Evolutionary conservation across 177 flowering plant genomes (phyloP), one percentile per base, ranked within the genome.

Genomic region (Viscum album): DNA sequence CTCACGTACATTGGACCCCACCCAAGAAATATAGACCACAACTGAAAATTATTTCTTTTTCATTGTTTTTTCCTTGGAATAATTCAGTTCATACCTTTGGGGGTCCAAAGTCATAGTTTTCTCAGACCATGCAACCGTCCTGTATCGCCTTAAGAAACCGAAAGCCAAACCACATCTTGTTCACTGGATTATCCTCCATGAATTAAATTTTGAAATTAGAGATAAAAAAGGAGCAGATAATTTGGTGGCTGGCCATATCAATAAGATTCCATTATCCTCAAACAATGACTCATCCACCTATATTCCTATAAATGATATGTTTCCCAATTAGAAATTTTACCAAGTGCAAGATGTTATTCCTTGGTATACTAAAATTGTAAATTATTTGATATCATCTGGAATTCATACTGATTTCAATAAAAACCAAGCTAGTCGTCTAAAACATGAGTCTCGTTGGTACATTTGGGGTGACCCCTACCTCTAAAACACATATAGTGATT

Each of bases 161-260:
- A 68, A 72, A 21, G 16, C 60, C 4, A 72, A 72, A 15, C 0
- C 62, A 28, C 15, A 67, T 15, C 23, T 67, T 0, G 67, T 72
- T 6, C 33, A 52, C 10, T 72, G 70, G 61, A 45, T 67, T 16
- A 1, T 72, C 4, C 29, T 72, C 1, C 36, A 72, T 34, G 70
- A 72, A 21, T 60, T 67, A 29, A n/a, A 72, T 21, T 3, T 59
- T 0, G 33, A 30, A 12, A 72, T 72, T 11, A 33, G 24, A 13
- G 74, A 72, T 23, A 67, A 72, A 23, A 60, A 72, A 50, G 45
- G 61, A 21, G 61, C 17, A 2, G 33, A 58, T 8, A 58, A 58
- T 6, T 8, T 58, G 4, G 61, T 58, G 5, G 74, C 66, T 1
- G 61, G 66, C 19, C 61, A 72, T 16, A 29, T 72, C 16, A 29